These are phyloP conservation scores for Apiotrichum brassicae DNA, from an alignment of 1,284 basidiomycete species.

Conservation along the genomic window DNA sequence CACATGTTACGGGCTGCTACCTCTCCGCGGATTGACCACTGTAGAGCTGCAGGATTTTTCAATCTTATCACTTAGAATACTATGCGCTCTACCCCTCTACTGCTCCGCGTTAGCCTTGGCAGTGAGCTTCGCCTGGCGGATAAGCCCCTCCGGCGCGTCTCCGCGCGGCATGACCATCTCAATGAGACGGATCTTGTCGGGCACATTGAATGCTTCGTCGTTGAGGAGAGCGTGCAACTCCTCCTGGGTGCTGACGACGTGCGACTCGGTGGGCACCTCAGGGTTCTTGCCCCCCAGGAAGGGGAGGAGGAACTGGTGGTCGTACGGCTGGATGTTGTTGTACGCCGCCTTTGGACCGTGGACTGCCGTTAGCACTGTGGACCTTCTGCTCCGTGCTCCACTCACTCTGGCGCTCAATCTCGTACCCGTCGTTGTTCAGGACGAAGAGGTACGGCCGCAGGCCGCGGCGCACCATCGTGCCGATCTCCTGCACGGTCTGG, in stretches of 20 bases:
- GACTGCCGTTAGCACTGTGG: slow-evolving; percentile 25
- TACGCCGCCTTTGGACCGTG: slow-evolving; percentile 45
- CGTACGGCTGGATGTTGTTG: slow-evolving; percentile 48
- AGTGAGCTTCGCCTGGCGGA: slow-evolving; percentile 46
- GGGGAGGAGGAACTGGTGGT: slow-evolving; percentile 45
- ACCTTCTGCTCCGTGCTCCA: slow-evolving; percentile 27
- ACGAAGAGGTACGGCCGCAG: slow-evolving; percentile 47
- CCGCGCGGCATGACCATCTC: slow-evolving; percentile 46
- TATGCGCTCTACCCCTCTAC: background rate
- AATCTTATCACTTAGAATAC: too few relatives aligned
- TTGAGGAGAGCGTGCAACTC: slow-evolving; percentile 54
- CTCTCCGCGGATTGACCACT: too few relatives aligned
- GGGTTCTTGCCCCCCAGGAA: slow-evolving; percentile 31
- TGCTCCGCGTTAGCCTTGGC: slow-evolving; percentile 37
- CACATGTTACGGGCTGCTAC: too few relatives aligned
- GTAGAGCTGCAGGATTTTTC: too few relatives aligned
- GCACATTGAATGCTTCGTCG: slow-evolving; percentile 36
- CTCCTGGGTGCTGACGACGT: slow-evolving; percentile 37
- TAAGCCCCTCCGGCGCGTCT: slow-evolving; percentile 37
- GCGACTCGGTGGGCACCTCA: slow-evolving; percentile 20
- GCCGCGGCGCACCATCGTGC: slow-evolving; percentile 49
- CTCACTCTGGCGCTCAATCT: slow-evolving; percentile 76
- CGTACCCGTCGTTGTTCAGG: slow-evolving; percentile 84
- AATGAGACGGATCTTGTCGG: slow-evolving; percentile 42
- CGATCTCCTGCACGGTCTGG: slow-evolving; percentile 49